Base-by-base conservation (phyloP, 345 rosid genomes). In the Rhodamnia argentea region DNA sequence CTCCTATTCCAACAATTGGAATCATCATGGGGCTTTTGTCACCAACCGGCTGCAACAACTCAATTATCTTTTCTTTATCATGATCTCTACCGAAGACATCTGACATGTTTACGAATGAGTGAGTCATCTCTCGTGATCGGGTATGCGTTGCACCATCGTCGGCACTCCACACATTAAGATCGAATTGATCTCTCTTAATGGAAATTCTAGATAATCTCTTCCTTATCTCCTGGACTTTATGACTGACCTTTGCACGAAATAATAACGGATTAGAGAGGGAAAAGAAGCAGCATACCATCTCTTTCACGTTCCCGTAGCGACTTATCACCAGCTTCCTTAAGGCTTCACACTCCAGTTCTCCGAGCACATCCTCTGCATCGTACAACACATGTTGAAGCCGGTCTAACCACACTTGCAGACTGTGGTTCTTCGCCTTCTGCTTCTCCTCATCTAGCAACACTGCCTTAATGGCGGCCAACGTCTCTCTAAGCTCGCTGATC, bases 111-210 rank as follows among this genome's bases (percentile, higher is more conserved):
- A 60, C 1, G 0, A 60, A 27, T 0, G 10, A 60, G 74, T 14
- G 14, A 60, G 74, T 60, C 74, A 60, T 27, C 9, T 27, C 20
- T 27, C 40, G 1, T 14, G 74, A 60, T 27, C 0, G 22, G 1
- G 0, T 60, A 27, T 14, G 40, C 13, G 40, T 0, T 40, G 7
- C 40, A 27, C 37, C 22, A 27, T 13, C 29, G 74, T 27, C 74
- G 3, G 11, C 22, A 7, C 76, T 64, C 76, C 0, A 23, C 23
- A 15, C 44, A 64, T 29, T 29, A 64, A 64, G 44, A 29, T 0
- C 3, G 0, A 64, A 64, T 29, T 29, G 76, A 7, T 64, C 76
- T 64, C 29, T 64, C 4, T 64, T 6, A 0, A 3, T 15, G 32
- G 23, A 64, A 64, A 64, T 64, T 29, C 6, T 64, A 6, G 76